These are phyloP conservation scores for Lactarius deliciosus DNA, from an alignment of 768 basidiomycete genomes.

Conservation along the genomic window DNA sequence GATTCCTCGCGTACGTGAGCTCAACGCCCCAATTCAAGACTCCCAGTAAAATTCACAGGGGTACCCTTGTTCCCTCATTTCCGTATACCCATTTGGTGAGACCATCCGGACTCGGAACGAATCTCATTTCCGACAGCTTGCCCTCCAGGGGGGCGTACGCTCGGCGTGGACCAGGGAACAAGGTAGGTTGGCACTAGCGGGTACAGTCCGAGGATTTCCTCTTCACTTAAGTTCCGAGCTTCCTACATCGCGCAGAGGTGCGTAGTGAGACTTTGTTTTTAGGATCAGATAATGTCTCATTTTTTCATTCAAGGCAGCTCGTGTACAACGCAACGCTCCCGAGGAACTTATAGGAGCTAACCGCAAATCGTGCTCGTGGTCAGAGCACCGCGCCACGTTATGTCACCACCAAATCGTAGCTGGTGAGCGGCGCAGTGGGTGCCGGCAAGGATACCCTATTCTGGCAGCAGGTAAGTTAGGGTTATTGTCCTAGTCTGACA, in stretches of 20 bases:
- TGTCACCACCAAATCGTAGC: background rate
- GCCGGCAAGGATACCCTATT: background rate
- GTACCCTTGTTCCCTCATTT: constrained; percentile 10
- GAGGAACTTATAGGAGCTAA: constrained; percentile 9
- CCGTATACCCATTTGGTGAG: constrained; percentile 9
- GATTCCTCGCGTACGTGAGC: background rate
- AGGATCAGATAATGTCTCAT: constrained; percentile 13
- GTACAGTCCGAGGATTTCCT: background rate
- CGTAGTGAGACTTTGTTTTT: background rate
- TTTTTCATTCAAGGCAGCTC: background rate
- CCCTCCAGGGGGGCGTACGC: background rate
- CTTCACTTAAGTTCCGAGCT: constrained; percentile 1
- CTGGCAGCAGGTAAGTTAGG: background rate
- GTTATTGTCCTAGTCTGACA: background rate
- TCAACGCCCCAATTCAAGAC: constrained; percentile 1
- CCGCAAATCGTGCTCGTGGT: background rate
- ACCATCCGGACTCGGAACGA: background rate
- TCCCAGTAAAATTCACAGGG: constrained; percentile 18
- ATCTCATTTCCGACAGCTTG: constrained; percentile 9
- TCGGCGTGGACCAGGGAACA: constrained; percentile 1
- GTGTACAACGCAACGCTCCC: background rate
- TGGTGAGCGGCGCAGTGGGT: background rate
- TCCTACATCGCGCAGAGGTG: background rate
- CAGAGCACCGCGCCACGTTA: constrained; percentile 4
- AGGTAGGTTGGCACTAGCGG: background rate